Evolutionary conservation across 2,329 filamentous ascomycete species (phyloP).

Genomic region (Immersiporthe knoxdaviesiana): DNA sequence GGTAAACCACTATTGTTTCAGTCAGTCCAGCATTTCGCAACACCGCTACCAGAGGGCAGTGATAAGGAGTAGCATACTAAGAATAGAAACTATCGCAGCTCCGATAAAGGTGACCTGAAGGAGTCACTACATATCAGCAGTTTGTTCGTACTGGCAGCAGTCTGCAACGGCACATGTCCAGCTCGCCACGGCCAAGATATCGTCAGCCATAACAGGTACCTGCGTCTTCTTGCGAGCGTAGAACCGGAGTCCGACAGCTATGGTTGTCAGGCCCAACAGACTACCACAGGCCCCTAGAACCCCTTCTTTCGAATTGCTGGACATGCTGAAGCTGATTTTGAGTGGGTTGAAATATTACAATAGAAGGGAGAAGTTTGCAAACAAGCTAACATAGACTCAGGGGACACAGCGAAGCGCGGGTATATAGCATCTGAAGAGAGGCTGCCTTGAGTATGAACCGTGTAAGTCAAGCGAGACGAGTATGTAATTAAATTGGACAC

Average conservation of each 20-base stretch:
- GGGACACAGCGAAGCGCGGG: constrained; percentile 6
- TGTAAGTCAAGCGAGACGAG: constrained; percentile 10
- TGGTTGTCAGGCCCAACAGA: constrained; percentile 15
- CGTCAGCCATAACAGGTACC: constrained; percentile 7
- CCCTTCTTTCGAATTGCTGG: constrained; percentile 13
- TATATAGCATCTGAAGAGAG: constrained; percentile 9
- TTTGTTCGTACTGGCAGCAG: constrained; percentile 6
- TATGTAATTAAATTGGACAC: constrained; percentile 7
- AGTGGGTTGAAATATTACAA: constrained; percentile 11
- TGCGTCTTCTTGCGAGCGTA: constrained; percentile 11
- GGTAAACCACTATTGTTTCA: not conserved
- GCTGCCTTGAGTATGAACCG: constrained; percentile 7
- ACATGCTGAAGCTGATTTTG: constrained; percentile 9
- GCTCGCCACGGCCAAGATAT: constrained; percentile 8
- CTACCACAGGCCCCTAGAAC: constrained; percentile 12
- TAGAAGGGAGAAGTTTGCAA: constrained; percentile 13
- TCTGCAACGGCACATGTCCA: constrained; percentile 5
- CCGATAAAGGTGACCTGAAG: constrained; percentile 12
- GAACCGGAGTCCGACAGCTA: constrained; percentile 7
- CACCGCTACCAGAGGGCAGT: constrained; percentile 8
- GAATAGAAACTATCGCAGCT: constrained; percentile 9
- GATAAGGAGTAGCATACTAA: constrained; percentile 11
- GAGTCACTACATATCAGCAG: constrained; percentile 13
- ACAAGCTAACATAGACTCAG: constrained; percentile 12
- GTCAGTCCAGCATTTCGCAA: not conserved